These are phyloP conservation scores for Limnanthes douglasii DNA, from an alignment of 345 rosid genomes.

Conservation along the genomic window DNA sequence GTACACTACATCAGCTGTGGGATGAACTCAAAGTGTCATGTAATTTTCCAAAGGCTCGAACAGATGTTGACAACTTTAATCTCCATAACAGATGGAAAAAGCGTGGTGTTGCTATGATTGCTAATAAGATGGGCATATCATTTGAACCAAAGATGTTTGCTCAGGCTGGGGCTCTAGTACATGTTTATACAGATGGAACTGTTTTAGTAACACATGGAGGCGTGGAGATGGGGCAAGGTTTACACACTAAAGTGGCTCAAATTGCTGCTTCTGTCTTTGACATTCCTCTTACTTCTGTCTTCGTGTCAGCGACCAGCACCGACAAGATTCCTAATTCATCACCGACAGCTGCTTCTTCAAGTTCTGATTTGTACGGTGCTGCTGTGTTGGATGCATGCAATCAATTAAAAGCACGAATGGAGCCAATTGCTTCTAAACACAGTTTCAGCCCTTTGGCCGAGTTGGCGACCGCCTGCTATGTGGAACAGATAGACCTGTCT, in stretches of 20 bases:
- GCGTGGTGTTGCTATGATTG: constrained; percentile 87
- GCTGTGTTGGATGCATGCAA: constrained; percentile 94
- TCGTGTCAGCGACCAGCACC: constrained; percentile 93
- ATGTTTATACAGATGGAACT: constrained; percentile 94
- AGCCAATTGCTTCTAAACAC: constrained; percentile 66
- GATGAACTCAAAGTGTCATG: constrained; percentile 56
- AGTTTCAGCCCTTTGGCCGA: constrained; percentile 67
- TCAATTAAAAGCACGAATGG: constrained; percentile 92
- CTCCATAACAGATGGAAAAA: constrained; percentile 79
- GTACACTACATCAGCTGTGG: constrained; percentile 66
- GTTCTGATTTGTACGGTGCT: constrained; percentile 96
- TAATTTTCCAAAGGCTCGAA: constrained; percentile 41
- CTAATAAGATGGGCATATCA: constrained; percentile 88
- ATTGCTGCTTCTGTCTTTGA: constrained; percentile 88
- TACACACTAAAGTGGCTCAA: constrained; percentile 96
- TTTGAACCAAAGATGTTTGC: constrained; percentile 57
- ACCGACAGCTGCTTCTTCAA: constrained; percentile 97
- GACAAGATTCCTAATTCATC: constrained; percentile 98
- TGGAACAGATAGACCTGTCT: constrained; percentile 68
- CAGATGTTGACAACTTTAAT: constrained; percentile 51
- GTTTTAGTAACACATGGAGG: constrained; percentile 97
- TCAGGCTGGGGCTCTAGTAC: constrained; percentile 97
- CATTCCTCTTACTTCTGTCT: constrained; percentile 71
- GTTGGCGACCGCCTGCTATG: constrained; percentile 60
- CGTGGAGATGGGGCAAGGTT: constrained; percentile 99